Base-by-base conservation (phyloP, 2,329 filamentous ascomycete genomes). In the Ascochyta clinopodiicola region DNA sequence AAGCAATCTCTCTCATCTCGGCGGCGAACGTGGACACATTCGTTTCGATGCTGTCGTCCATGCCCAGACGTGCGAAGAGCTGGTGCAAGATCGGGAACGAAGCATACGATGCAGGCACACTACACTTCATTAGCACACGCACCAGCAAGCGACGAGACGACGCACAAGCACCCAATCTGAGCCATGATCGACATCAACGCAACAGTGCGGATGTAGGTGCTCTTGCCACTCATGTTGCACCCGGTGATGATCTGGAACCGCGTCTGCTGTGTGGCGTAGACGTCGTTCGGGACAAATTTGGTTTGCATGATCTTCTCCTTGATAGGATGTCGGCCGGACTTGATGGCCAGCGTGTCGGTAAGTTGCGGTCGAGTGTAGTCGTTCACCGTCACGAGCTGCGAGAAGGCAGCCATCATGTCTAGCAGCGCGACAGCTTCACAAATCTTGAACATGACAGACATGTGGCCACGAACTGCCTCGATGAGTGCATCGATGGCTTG, bases 181-280 rank as follows among this genome's bases (percentile, higher is more conserved):
- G 92, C 92, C 92, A 99, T 97, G 54, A 99, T 87, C 39, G 90
- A 86, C 69, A 96, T 86, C 29, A 99, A 79, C 0, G 94, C 91
- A 22, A 96, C 81, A 1, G 90, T 88, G 44, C 92, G 87, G 59
- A 98, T 96, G 69, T 97, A 98, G 0, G 93, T 99, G 61, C 90
- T 96, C 74, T 98, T 99, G 0, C 73, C 95, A 65, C 92, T 96
- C 95, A 99, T 99, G 67, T 99, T 99, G 73, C 91, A 96, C 3
- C 95, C 94, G 0, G 94, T 98, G 60, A 99, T 88, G 58, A 98
- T 89, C 62, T 98, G 93, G 67, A 97, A 96, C 1, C 93, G 86
- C 32, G 87, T 87, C 57, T 94, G 87, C 31, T 89, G 83, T 0
- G 88, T 90, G 2, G 91, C 89, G 67, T 93, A 98, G 25, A 93